Base-by-base conservation (phyloP, 495 filamentous ascomycete genomes). In the Echria macrotheca region DNA sequence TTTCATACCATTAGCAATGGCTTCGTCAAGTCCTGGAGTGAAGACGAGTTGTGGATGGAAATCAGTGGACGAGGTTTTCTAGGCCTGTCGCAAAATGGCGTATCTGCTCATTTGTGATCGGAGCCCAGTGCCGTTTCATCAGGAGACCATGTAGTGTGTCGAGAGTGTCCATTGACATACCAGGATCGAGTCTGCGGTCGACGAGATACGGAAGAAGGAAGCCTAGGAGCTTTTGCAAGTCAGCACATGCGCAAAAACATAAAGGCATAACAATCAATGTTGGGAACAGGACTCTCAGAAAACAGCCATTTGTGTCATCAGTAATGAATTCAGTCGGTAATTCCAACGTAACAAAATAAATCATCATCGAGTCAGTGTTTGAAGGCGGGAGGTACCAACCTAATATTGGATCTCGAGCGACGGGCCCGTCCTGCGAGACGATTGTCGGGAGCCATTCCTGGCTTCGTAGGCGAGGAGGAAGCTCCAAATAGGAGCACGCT, bases 51-150 rank as follows among this genome's bases (percentile, higher is more conserved):
- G 44, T 22, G 39, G 2, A 43, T 39, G 49, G 18, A 41, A 59
- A 77, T 97, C 93, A 98, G 93, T 90, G 87, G 91, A 88, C 90
- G 80, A 95, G 91, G 93, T 96, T 98, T 98, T 96, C 91, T 96
- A 96, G 89, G 93, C 91, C 91, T 95, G 89, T 88, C 91, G 66
- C 89, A 87, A 88, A 60, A 81, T 79, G 89, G 89, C 88, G 74
- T 93, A 72, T 95, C 88, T 82, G 69, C 73, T 90, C 87, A 89
- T 75, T 70, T 52, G 66, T 64, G 7, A 74, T 97, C 91, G 89
- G 91, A 95, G 93, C 94, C 93, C 93, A 98, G 93, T 98, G 93
- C 91, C 91, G 78, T 77, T 88, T 95, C 91, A 96, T 98, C 91
- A 88, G 85, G 60, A 37, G 61, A 63, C 50, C 54, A 45, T 33